Percentiles rank a stretch among this genome's conserved stretches.
phyloP scores from a whole-genome alignment of 345 rosid genomes.

The Streptanthus diversifolius region DNA sequence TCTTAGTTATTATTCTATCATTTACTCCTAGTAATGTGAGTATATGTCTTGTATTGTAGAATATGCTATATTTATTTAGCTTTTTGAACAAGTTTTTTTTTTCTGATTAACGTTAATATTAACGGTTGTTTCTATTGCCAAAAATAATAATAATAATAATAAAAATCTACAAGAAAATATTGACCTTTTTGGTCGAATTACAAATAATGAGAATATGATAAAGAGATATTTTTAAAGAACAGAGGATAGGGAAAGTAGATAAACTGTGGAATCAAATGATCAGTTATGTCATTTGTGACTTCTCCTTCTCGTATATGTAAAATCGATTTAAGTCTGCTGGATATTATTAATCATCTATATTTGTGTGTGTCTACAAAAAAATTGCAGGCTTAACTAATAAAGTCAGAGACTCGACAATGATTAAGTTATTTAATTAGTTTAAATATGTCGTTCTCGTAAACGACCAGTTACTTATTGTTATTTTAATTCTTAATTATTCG shows the following conservation, averaged over 20 bases:
- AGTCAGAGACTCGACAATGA: constrained; percentile 5
- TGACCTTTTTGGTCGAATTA: neutral
- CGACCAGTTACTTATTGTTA: no score
- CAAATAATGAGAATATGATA: neutral
- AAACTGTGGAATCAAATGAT: neutral
- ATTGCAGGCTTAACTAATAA: neutral
- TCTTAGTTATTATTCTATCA: no score
- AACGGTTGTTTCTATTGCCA: neutral
- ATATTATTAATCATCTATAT: neutral
- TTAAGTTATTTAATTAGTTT: neutral
- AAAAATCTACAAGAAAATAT: neutral
- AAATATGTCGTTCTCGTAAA: constrained; percentile 13
- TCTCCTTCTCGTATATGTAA: neutral
- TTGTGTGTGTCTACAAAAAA: neutral
- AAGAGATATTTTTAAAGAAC: neutral
- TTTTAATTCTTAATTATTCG: neutral
- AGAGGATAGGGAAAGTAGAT: neutral
- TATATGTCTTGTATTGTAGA: neutral
- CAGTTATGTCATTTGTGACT: neutral
- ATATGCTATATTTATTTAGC: no score
- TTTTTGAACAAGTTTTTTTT: neutral
- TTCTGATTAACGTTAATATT: no score
- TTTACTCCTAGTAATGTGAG: neutral
- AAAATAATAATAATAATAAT: neutral
- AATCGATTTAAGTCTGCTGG: neutral